Percentiles rank a stretch among this genome's conserved stretches.
These are phyloP conservation scores for Triangularia verruculosa DNA, from an alignment of 2,329 filamentous ascomycete species.

Conservation along the genomic window DNA sequence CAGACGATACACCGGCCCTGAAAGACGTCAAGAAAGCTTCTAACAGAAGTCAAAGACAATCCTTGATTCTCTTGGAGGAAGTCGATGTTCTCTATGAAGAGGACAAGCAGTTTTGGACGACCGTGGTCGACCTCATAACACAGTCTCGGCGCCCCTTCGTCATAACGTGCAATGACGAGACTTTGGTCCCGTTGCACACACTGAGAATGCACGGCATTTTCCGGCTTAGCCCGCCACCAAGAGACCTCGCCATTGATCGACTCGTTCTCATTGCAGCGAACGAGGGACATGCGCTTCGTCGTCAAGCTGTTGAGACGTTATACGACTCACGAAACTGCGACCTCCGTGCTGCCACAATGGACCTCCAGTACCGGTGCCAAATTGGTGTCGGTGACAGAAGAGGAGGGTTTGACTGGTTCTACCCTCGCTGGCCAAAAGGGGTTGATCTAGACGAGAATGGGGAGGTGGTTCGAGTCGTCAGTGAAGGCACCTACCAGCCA, in stretches of 20 bases:
- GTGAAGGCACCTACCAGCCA: slow-evolving; percentile 70
- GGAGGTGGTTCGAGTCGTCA: slow-evolving; percentile 72
- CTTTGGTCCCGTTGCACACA: slow-evolving; percentile 68
- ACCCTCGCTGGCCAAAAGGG: slow-evolving; percentile 71
- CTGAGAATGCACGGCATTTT: slow-evolving; percentile 85
- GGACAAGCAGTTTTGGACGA: slow-evolving; percentile 91
- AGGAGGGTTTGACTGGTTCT: slow-evolving; percentile 87
- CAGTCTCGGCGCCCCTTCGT: slow-evolving; percentile 90
- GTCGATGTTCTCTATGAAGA: slow-evolving; percentile 92
- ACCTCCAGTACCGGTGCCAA: slow-evolving; percentile 96
- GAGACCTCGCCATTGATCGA: slow-evolving; percentile 71
- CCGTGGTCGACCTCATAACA: slow-evolving; percentile 70
- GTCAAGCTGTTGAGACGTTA: slow-evolving; percentile 64
- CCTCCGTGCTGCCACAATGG: slow-evolving; percentile 74
- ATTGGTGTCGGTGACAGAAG: slow-evolving; percentile 88
- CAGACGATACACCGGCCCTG: slow-evolving; percentile 6
- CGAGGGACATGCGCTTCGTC: slow-evolving; percentile 77
- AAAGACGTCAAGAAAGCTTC: slow-evolving; percentile 33
- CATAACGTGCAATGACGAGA: slow-evolving; percentile 92
- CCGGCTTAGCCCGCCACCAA: slow-evolving; percentile 64
- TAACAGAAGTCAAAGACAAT: slow-evolving; percentile 74
- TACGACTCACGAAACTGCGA: slow-evolving; percentile 69
- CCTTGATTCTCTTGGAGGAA: slow-evolving; percentile 89
- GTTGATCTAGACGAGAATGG: slow-evolving; percentile 66
- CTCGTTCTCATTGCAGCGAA: slow-evolving; percentile 78